Percentiles rank a stretch among this genome's conserved stretches.
Evolutionary conservation across 768 basidiomycete genomes (phyloP).

Genomic region (Zangia roseola): DNA sequence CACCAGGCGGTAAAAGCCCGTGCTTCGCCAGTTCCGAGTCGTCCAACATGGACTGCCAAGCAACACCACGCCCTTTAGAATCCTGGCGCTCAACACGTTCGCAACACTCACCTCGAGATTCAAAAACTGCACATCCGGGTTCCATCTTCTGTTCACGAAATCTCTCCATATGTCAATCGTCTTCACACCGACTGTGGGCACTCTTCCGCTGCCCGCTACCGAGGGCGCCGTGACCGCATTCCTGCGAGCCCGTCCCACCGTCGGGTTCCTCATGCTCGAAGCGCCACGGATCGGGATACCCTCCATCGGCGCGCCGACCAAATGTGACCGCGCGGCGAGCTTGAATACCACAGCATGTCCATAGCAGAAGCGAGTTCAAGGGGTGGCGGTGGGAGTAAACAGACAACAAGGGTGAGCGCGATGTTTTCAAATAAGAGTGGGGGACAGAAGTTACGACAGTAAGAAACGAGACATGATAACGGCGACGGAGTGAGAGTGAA

Average conservation of each 20-base stretch:
- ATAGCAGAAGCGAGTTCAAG: slow-evolving; percentile 21
- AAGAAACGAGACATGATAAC: slow-evolving; percentile 12
- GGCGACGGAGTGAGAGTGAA: slow-evolving; percentile 9
- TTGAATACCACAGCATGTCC: slow-evolving; percentile 27
- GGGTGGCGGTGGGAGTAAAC: slow-evolving; percentile 27
- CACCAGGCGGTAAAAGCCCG: slow-evolving; percentile 69
- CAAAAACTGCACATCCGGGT: slow-evolving; percentile 64
- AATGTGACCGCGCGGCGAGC: slow-evolving; percentile 41
- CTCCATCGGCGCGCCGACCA: slow-evolving; percentile 40
- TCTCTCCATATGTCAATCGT: slow-evolving; percentile 71
- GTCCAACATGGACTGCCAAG: slow-evolving; percentile 65
- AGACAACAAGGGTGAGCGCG: slow-evolving; percentile 38
- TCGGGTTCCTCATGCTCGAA: slow-evolving; percentile 40
- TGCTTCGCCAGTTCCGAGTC: slow-evolving; percentile 76
- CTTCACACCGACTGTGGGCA: slow-evolving; percentile 32
- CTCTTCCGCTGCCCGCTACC: slow-evolving; percentile 8
- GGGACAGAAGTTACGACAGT: slow-evolving; percentile 7
- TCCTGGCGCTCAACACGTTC: not conserved
- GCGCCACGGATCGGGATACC: slow-evolving; percentile 68
- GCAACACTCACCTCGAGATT: slow-evolving; percentile 72
- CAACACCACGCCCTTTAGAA: slow-evolving; percentile 9
- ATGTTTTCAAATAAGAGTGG: slow-evolving; percentile 24
- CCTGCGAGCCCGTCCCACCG: slow-evolving; percentile 57
- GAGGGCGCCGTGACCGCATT: slow-evolving; percentile 45
- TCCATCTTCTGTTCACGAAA: slow-evolving; percentile 72